Evolutionary conservation across 345 rosid species (phyloP).

Genomic region (Fremontodendron californicum): DNA sequence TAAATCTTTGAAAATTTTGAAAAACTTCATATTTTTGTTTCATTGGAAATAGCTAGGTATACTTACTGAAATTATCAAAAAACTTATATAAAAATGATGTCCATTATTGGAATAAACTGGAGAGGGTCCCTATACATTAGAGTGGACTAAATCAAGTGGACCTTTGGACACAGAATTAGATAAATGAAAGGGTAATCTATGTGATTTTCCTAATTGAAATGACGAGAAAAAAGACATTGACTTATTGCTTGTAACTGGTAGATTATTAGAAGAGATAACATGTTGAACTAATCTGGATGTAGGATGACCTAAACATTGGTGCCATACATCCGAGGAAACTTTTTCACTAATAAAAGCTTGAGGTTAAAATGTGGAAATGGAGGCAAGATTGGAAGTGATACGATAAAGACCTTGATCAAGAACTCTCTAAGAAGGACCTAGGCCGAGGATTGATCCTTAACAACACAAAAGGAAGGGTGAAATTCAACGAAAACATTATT

Average conservation of each 20-base stretch:
- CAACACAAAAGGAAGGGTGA: background rate
- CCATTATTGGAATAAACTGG: too few relatives aligned
- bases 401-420: background rate
- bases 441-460: background rate
- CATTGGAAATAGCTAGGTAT: too few relatives aligned
- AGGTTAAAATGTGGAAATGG: background rate
- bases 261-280: background rate
- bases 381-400: background rate
- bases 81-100: too few relatives aligned
- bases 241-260: too few relatives aligned
- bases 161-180: background rate
- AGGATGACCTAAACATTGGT: background rate
- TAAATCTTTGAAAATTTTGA: too few relatives aligned
- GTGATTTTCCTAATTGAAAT: background rate
- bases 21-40: too few relatives aligned
- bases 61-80: too few relatives aligned
- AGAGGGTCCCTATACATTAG: too few relatives aligned
- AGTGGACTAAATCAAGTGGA: background rate
- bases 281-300: background rate
- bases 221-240: background rate
- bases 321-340: background rate
- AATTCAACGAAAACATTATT: slow-evolving; percentile 7
- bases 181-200: too few relatives aligned
- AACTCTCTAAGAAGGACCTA: background rate
- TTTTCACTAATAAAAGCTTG: background rate